phyloP scores from a whole-genome alignment of 345 rosid genomes.

The Raphanus sativus region DNA sequence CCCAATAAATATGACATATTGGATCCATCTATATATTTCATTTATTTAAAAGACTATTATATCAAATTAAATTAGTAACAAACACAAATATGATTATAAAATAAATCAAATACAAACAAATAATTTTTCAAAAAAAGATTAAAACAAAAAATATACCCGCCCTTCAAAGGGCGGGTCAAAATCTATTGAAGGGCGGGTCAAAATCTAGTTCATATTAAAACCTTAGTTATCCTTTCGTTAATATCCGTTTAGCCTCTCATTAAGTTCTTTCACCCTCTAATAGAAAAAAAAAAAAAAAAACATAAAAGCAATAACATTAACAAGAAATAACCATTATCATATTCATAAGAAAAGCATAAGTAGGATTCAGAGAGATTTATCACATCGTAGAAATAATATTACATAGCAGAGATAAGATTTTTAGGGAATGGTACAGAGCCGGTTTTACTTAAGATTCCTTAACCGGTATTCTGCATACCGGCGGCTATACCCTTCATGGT shows the following conservation, averaged over 20 bases:
- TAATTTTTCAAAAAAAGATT: too few species aligned
- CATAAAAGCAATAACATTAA: neutral
- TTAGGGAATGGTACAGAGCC: constrained; percentile 16
- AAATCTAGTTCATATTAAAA: too few species aligned
- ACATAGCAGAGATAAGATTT: constrained; percentile 6
- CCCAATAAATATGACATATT: too few species aligned
- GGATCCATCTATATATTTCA: too few species aligned
- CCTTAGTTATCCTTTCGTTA: neutral
- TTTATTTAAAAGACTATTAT: too few species aligned
- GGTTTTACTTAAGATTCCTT: neutral
- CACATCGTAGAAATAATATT: constrained; percentile 6
- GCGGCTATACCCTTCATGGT: constrained; percentile 99
- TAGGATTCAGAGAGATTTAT: constrained; percentile 19
- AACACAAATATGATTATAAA: too few species aligned
- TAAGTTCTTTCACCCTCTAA: neutral
- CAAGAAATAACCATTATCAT: constrained; percentile 11
- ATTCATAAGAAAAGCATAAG: neutral
- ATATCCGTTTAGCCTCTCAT: neutral
- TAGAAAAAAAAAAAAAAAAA: neutral
- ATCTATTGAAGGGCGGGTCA: too few species aligned
- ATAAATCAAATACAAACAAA: too few species aligned
- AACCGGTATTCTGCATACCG: constrained; percentile 95
- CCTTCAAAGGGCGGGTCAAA: too few species aligned
- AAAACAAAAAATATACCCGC: too few species aligned
- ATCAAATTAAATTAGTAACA: too few species aligned